These are phyloP conservation scores for Sapria himalayana DNA, from an alignment of 345 rosid genomes.

Conservation along the genomic window DNA sequence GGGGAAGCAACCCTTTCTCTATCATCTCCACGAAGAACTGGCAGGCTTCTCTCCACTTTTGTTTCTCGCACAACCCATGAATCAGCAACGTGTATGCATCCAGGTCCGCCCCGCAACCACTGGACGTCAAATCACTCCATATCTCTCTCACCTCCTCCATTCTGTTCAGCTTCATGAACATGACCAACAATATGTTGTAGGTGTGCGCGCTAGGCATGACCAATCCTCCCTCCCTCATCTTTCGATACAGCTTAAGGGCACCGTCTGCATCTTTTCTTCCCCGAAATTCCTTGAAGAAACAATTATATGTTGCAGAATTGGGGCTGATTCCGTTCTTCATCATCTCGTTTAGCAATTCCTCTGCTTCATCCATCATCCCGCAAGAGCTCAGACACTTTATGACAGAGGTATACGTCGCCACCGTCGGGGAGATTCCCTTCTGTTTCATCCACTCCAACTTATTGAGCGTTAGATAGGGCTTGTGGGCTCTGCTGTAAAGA, in stretches of 20 bases:
- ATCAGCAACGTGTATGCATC: slow-evolving; percentile 58
- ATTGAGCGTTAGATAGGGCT: slow-evolving; percentile 46
- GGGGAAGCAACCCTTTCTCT: slow-evolving; percentile 76
- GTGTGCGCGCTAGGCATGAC: slow-evolving; percentile 32
- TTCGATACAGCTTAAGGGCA: slow-evolving; percentile 49
- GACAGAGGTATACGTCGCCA: slow-evolving; percentile 51
- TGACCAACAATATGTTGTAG: slow-evolving; percentile 41
- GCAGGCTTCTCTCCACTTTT: slow-evolving; percentile 64
- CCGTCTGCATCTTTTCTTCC: slow-evolving; percentile 51
- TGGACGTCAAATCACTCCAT: slow-evolving; percentile 49
- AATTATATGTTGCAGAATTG: slow-evolving; percentile 44
- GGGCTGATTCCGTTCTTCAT: slow-evolving; percentile 36
- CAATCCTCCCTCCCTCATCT: slow-evolving; percentile 31
- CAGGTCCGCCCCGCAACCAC: slow-evolving; percentile 46
- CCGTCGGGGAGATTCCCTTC: slow-evolving; percentile 37
- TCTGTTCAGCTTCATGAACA: slow-evolving; percentile 33
- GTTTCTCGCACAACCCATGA: slow-evolving; percentile 45
- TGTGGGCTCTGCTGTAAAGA: slow-evolving; percentile 66
- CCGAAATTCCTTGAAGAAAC: slow-evolving; percentile 69
- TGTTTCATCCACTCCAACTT: slow-evolving; percentile 52
- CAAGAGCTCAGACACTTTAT: slow-evolving; percentile 72
- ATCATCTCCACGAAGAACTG: slow-evolving; percentile 70
- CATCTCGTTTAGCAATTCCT: slow-evolving; percentile 53
- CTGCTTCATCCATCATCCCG: slow-evolving; percentile 43
- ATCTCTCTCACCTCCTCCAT: slow-evolving; percentile 38